Evolutionary conservation across 768 basidiomycete species (phyloP).

Genomic region (Pleurotus citrinopileatus): DNA sequence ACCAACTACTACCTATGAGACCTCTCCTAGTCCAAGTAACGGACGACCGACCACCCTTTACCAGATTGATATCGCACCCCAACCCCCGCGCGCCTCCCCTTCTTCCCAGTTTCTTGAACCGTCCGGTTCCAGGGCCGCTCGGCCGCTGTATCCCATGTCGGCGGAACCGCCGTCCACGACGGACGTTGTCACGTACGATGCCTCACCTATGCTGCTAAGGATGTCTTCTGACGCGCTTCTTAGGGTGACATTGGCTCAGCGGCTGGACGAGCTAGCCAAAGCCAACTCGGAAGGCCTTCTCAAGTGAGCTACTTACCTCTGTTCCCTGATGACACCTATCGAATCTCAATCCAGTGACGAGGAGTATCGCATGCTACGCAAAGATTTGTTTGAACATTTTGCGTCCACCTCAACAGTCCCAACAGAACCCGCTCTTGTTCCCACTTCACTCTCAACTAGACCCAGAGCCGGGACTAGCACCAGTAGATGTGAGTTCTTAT

Average conservation of each 20-base stretch:
- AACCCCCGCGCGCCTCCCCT: background rate
- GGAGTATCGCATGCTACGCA: slow-evolving; percentile 68
- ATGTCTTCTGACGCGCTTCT: background rate
- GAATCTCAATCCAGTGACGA: slow-evolving; percentile 49
- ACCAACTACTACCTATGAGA: slow-evolving; percentile 1
- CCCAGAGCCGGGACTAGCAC: slow-evolving; percentile 3
- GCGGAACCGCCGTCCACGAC: background rate
- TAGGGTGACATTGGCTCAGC: slow-evolving; percentile 52
- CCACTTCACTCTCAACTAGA: slow-evolving; percentile 17
- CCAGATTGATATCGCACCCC: background rate
- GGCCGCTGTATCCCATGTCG: background rate
- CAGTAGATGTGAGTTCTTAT: slow-evolving; percentile 3
- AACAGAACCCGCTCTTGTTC: slow-evolving; percentile 25
- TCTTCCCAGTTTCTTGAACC: background rate
- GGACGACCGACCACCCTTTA: background rate
- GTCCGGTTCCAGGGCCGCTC: background rate
- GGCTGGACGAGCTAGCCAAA: slow-evolving; percentile 64
- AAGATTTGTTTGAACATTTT: slow-evolving; percentile 64
- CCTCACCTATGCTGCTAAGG: background rate
- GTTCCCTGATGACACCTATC: background rate
- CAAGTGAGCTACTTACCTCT: slow-evolving; percentile 38
- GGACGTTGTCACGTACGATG: slow-evolving; percentile 11
- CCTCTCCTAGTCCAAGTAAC: background rate
- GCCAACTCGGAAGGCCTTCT: slow-evolving; percentile 68
- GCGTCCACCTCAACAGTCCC: slow-evolving; percentile 31